Conservation (phyloP, 805 yeast species). For the Wickerhamomyces chaumierensis region DNA sequence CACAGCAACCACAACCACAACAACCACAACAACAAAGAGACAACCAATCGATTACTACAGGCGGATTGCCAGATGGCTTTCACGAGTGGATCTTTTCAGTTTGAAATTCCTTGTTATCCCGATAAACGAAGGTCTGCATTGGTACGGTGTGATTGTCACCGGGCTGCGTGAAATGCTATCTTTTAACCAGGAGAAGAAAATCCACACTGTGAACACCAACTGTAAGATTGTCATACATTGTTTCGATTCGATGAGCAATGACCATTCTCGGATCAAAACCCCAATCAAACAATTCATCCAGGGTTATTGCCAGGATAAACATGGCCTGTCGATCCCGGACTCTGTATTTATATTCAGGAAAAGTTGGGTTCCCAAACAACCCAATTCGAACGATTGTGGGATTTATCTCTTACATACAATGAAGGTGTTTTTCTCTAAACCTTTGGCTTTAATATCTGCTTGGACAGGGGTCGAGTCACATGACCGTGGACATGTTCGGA, state of each 20-base stretch:
- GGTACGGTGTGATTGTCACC: slow-evolving; percentile 72
- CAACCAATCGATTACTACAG: slow-evolving; percentile 33
- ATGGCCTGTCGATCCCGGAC: slow-evolving; percentile 33
- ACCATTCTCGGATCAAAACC: slow-evolving; percentile 36
- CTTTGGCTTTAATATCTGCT: slow-evolving; percentile 32
- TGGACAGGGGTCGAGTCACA: slow-evolving; percentile 29
- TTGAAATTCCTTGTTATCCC: slow-evolving; percentile 65
- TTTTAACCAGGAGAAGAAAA: background rate
- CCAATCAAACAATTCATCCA: slow-evolving; percentile 51
- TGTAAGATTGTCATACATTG: too few relatives aligned
- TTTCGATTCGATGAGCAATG: slow-evolving; percentile 66
- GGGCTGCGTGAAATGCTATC: background rate
- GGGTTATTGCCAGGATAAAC: slow-evolving; percentile 60
- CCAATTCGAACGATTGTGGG: slow-evolving; percentile 90
- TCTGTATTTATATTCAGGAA: slow-evolving; percentile 34
- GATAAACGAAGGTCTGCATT: slow-evolving; percentile 69
- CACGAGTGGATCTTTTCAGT: slow-evolving; percentile 48
- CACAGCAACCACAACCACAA: too few relatives aligned
- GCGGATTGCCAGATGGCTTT: slow-evolving; percentile 71
- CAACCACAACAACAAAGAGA: too few relatives aligned
- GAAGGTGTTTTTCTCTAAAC: slow-evolving; percentile 41
- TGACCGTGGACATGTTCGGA: slow-evolving; percentile 5
- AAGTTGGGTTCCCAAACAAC: slow-evolving; percentile 69
- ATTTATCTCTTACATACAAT: slow-evolving; percentile 76
- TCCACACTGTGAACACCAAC: background rate